Evolutionary conservation across 345 rosid genomes (phyloP).

Genomic region (Garcia nutans): DNA sequence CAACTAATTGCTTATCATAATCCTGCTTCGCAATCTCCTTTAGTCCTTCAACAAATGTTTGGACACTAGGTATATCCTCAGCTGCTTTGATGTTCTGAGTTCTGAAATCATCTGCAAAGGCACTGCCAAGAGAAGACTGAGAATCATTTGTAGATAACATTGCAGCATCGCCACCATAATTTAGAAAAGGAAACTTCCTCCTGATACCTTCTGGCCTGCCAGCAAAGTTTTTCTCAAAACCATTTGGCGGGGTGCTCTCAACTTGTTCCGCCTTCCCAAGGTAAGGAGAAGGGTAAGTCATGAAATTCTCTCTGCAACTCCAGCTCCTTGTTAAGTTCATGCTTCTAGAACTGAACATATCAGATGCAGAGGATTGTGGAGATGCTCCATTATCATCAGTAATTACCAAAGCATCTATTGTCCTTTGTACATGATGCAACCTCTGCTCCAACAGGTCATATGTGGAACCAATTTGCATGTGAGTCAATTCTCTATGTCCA

Average conservation of each 20-base stretch:
- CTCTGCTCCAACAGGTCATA: slow-evolving; percentile 49
- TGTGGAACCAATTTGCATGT: slow-evolving; percentile 43
- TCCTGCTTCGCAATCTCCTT: slow-evolving; percentile 68
- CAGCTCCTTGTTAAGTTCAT: slow-evolving; percentile 48
- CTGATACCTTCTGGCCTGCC: slow-evolving; percentile 62
- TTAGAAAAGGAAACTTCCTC: slow-evolving; percentile 43
- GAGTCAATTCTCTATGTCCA: slow-evolving; percentile 41
- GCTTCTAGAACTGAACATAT: slow-evolving; percentile 50
- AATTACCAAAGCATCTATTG: slow-evolving; percentile 42
- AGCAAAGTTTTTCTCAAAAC: slow-evolving; percentile 49
- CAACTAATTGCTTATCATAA: slow-evolving; percentile 44
- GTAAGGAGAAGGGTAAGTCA: slow-evolving; percentile 35
- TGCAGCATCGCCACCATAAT: slow-evolving; percentile 32
- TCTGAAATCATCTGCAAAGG: slow-evolving; percentile 45
- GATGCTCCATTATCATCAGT: slow-evolving; percentile 38
- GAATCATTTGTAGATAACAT: slow-evolving; percentile 67
- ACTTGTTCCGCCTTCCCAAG: slow-evolving; percentile 27
- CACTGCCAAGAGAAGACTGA: slow-evolving; percentile 71
- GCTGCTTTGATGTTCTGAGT: slow-evolving; percentile 46
- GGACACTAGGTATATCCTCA: slow-evolving; percentile 72
- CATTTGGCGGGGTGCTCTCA: slow-evolving; percentile 66
- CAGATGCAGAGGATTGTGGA: slow-evolving; percentile 26
- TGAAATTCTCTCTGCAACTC: slow-evolving; percentile 53
- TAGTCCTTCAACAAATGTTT: slow-evolving; percentile 75
- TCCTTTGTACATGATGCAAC: slow-evolving; percentile 45